Base-by-base conservation (phyloP, 768 basidiomycete species). In the Leccinum subtestaceum region DNA sequence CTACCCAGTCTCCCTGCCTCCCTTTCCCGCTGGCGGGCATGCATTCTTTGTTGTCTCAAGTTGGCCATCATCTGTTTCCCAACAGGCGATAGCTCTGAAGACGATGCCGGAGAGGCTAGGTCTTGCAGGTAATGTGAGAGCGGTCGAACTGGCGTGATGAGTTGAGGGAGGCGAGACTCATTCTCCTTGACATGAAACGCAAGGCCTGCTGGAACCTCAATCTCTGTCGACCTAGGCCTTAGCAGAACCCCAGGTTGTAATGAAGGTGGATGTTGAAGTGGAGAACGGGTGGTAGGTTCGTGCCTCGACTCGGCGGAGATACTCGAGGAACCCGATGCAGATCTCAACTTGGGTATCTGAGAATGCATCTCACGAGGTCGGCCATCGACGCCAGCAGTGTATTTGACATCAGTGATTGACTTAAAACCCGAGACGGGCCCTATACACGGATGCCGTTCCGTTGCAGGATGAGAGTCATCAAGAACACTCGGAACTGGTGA, bases 51-150 rank as follows among this genome's bases (percentile, higher is more conserved):
- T 57, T 73, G 69, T 53, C 89, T 77, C 47, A 87, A 68, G 63
- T 86, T 80, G 57, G 75, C 74, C 89, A 91, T 91, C 66, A 91
- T 78, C 67, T 86, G 79, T 63, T 78, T 80, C 5, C 81, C 85
- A 32, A 85, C 74, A 13, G 87, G 87, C 19, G 89, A 91, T 52
- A 92, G 74, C 61, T 91, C 90, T 10, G 88, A 82, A 2, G 89
- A 89, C 29, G 82, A 85, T 23, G 86, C 81, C 21, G 89, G 87
- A 2, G 87, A 89, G 3, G 85, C 81, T 52, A 65, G 67, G 3
- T 68, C 71, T 5, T 31, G 55, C 32, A 72, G 53, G 31, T 73
- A 59, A 5, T 68, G 62, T 31, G 70, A 67, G 57, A 74, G 77
- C 12, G 75, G 74, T 29, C 76, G 78, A 19, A 67, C 55, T 53